A percentile compares a stretch with the other conserved stretches of the same genome.
Conservation (phyloP, 2,329 filamentous ascomycete genomes). For the Hypoxylon sp. region DNA sequence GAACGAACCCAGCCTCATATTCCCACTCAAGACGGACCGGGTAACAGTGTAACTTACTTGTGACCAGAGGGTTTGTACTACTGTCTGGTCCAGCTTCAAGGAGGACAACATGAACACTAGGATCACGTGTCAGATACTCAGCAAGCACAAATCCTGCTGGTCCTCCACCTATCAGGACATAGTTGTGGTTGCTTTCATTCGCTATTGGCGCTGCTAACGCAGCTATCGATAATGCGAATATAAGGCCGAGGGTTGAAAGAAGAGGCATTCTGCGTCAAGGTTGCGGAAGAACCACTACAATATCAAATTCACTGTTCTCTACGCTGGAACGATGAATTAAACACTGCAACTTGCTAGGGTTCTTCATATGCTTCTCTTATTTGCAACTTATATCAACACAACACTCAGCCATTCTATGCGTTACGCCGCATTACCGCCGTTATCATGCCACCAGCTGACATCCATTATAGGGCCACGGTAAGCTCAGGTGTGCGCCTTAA, state of each 20-base stretch:
- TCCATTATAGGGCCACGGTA: not conserved
- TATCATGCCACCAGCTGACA: not conserved
- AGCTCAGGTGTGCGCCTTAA: not conserved
- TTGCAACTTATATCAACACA: not conserved
- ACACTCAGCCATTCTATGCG: not conserved
- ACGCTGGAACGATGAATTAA: not conserved
- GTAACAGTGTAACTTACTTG: not conserved
- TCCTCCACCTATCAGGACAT: not conserved
- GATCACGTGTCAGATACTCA: not conserved
- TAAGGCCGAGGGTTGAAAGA: not conserved
- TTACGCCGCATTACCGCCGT: not conserved
- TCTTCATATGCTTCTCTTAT: no score
- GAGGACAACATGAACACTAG: not conserved
- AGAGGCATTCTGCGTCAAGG: not conserved
- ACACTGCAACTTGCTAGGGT: no score
- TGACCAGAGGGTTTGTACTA: not conserved
- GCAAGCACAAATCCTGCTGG: not conserved
- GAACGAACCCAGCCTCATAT: not conserved
- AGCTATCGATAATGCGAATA: not conserved
- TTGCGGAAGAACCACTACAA: not conserved
- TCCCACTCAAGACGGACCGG: not conserved
- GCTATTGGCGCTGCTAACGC: not conserved
- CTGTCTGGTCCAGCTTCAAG: not conserved
- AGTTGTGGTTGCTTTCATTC: not conserved
- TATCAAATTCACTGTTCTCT: not conserved